Conservation (phyloP, 306 rosid genomes). For the Vigna angularis region DNA sequence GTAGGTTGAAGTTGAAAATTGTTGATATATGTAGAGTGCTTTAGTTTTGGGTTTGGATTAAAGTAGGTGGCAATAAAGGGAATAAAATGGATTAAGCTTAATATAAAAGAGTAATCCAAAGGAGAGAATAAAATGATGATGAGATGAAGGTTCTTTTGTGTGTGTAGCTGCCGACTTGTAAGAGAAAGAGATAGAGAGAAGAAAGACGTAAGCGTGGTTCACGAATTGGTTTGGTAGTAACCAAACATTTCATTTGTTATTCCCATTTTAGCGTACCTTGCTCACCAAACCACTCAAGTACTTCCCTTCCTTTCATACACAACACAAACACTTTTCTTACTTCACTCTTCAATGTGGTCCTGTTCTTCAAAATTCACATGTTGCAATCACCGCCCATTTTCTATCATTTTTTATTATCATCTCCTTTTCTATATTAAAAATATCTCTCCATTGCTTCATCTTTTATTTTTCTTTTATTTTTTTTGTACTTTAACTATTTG, state of each 20-base stretch:
- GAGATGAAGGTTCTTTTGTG: neutral
- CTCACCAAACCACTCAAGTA: neutral
- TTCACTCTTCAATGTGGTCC: conserved; percentile 4
- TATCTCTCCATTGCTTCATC: too few species aligned
- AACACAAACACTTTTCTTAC: neutral
- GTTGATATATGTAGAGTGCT: too few species aligned
- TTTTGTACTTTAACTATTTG: too few species aligned
- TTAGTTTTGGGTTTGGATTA: too few species aligned
- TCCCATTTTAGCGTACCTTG: neutral
- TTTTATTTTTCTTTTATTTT: too few species aligned
- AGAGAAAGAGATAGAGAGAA: too few species aligned
- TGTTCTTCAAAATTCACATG: neutral
- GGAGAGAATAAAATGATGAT: neutral
- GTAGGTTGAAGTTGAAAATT: too few species aligned
- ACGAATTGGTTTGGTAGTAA: neutral
- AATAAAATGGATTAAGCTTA: too few species aligned
- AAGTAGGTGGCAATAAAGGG: too few species aligned
- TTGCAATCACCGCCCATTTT: conserved; percentile 36
- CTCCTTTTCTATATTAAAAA: too few species aligned
- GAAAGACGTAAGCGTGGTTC: conserved; percentile 6
- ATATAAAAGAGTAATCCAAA: too few species aligned
- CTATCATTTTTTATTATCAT: neutral
- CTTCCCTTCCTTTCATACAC: too few species aligned
- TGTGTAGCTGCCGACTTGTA: neutral
- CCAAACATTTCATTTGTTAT: conserved; percentile 28